Evolutionary conservation across 345 rosid genomes (phyloP), one percentile per base, ranked within the genome.

Genomic region (Populus ilicifolia): DNA sequence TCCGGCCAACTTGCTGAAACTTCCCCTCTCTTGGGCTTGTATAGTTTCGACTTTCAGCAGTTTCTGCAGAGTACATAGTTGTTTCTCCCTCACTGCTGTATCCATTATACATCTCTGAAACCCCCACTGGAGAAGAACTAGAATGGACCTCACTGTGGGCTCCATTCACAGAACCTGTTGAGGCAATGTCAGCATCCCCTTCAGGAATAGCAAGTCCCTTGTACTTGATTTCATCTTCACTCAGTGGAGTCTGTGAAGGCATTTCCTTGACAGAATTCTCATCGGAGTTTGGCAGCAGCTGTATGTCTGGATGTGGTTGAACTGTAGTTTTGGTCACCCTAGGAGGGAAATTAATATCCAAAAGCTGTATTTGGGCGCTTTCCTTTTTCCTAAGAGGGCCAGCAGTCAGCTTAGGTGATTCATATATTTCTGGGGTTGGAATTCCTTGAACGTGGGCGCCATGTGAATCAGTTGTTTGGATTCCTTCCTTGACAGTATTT

Each of bases 11-110:
- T 79, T 85, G 93, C 70, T 89, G 90, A 44, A 87, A 80, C 84
- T 83, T 85, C 11, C 87, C 90, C 78, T 90, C 92, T 75, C 88
- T 83, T 2, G 98, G 99, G 62, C 90, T 93, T 0, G 97, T 84
- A 70, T 89, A 93, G 85, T 96, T 96, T 79, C 98, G 83, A 85
- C 99, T 96, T 83, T 93, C 98, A 0, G 98, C 98, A 74, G 99
- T 95, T 86, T 93, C 99, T 8, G 96, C 99, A 16, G 99, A 96
- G 87, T 96, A 93, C 99, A 96, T 90, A 2, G 98, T 96, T 2
- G 98, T 96, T 85, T 92, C 98, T 81, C 87, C 97, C 78, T 93
- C 98, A 16, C 96, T 91, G 84, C 88, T 88, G 64, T 85, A 88
- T 35, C 88, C 91, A 25, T 84, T 73, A 77, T 85, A 85, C 85